Evolutionary conservation across 2,329 filamentous ascomycete genomes (phyloP), one percentile per base, ranked within the genome.

Genomic region (Venturia effusa): DNA sequence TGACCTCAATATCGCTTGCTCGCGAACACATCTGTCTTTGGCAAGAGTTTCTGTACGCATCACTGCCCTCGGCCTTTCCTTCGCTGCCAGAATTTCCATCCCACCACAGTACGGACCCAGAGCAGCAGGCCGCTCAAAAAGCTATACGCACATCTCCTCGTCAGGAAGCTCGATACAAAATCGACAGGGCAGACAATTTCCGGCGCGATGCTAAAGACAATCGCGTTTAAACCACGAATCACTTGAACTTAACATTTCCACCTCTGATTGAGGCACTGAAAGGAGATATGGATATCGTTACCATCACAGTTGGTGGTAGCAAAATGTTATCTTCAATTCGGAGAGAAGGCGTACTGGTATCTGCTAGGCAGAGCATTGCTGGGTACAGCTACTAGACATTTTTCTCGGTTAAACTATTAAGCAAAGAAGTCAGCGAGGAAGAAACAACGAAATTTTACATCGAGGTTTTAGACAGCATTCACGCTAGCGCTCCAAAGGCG

Each of bases 301-400:
- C 74, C 15, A 70, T 76, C 10, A 73, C 73, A 13, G 73, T 70
- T 64, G 75, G 75, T 34, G 75, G 75, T 19, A 77, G 76, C 61
- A 75, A 77, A 65, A 70, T 77, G 59, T n/a, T n/a, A n/a, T n/a
- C n/a, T n/a, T n/a, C n/a, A n/a, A n/a, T n/a, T n/a, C n/a, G n/a
- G n/a, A n/a, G n/a, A n/a, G 70, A 61, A 64, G 19, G 10, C 61
- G 2, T 30, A n/a, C n/a, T n/a, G n/a, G n/a, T n/a, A 32, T 24
- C 8, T 4, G 2, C 17, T 45, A 7, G 43, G 43, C 4, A 45
- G 5, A 24, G 43, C 4, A 15, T n/a, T 45, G 17, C 10, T 45
- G 43, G 43, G 43, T 7, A n/a, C 8, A 10, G 19, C 8, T 45
- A 19, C n/a, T n/a, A 24, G 4, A n/a, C 7, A 3, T 45, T 45